A percentile compares a stretch with the other conserved stretches of the same genome.
Evolutionary conservation across 371 early-diverging fungal genomes (phyloP).

Genomic region (Lichtheimia ornata): DNA sequence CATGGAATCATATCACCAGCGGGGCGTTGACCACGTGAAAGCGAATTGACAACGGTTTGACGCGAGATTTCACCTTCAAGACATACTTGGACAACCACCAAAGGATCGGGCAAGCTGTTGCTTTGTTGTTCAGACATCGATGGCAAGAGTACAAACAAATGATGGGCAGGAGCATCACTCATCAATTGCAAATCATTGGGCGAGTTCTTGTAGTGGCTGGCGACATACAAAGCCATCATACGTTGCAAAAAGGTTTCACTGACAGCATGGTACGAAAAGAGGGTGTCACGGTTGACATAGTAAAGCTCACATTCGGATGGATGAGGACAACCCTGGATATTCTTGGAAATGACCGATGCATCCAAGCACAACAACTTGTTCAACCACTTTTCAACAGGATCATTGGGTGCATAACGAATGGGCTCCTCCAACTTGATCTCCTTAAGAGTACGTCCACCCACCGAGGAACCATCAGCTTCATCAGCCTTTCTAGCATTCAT

Average conservation of each 20-base stretch:
- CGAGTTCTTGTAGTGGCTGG: slow-evolving; percentile 99
- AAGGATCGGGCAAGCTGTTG: slow-evolving; percentile 87
- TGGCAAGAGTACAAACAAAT: slow-evolving; percentile 95
- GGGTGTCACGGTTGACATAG: slow-evolving; percentile 94
- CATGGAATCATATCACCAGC: slow-evolving; percentile 99
- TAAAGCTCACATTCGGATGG: slow-evolving; percentile 94
- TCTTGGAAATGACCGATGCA: slow-evolving; percentile 74
- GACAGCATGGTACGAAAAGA: slow-evolving; percentile 95
- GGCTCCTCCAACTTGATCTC: slow-evolving; percentile 95
- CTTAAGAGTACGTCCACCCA: slow-evolving; percentile 79
- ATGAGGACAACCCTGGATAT: slow-evolving; percentile 88
- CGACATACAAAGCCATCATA: slow-evolving; percentile 96
- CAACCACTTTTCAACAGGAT: slow-evolving; percentile 97
- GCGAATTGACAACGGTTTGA: slow-evolving; percentile 80
- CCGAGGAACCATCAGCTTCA: slow-evolving; percentile 27
- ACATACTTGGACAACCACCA: slow-evolving; percentile 92
- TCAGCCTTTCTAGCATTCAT: slow-evolving; percentile 49
- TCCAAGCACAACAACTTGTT: slow-evolving; percentile 95
- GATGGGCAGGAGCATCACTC: slow-evolving; percentile 98
- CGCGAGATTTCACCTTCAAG: slow-evolving; percentile 95
- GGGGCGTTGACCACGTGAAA: slow-evolving; percentile 85
- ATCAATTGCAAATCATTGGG: slow-evolving; percentile 99
- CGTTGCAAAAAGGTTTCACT: slow-evolving; percentile 96
- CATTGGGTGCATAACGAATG: slow-evolving; percentile 92
- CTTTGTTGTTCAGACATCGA: slow-evolving; percentile 70